Evolutionary conservation across 768 basidiomycete species (phyloP), one percentile per base, ranked within the genome.

Genomic region (Russula sp.): DNA sequence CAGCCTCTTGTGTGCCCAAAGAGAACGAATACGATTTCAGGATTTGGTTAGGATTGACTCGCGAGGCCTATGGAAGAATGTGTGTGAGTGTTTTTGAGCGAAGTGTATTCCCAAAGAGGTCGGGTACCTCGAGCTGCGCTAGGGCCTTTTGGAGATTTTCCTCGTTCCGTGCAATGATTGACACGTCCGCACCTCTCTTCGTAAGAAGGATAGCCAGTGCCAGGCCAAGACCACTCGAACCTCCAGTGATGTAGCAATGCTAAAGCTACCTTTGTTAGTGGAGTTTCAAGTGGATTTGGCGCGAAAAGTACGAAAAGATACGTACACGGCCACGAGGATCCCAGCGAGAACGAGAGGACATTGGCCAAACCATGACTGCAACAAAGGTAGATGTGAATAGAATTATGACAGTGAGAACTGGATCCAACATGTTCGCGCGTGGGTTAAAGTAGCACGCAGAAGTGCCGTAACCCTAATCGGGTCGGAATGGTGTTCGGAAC

Each of bases 201-300:
- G 82, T 81, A 2, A 96, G 78, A 16, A 87, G 75, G 34, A 80
- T 77, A 1, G 92, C 88, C 8, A 95, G 76, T 0, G 84, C 81
- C 2, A 92, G 79, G 1, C 94, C 94, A 0, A 94, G 82, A 0
- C 94, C 94, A 14, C 85, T 78, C 47, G 86, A 88, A 3, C 90
- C 93, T 2, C 94, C 94, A 0, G 92, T 92, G 18, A 96, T 77
- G 71, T 92, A 91, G 73, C 85, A 84, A 68, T 94, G 90, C 94
- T 95, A 63, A 10, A 57, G 16, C 49, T 57, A 37, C 27, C 37
- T 16, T 44, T 27, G 61, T 56, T 10, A 57, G 20, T 16, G 44
- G 11, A 4, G 18, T 22, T 10, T 27, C 27, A 27, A 27, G 27
- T 27, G 34, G 55, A 44, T n/a, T 57, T 53, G 22, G 34, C 22